Evolutionary conservation across 495 filamentous ascomycete genomes (phyloP), one percentile per base, ranked within the genome.

Genomic region (Podospora pseudoanserina): DNA sequence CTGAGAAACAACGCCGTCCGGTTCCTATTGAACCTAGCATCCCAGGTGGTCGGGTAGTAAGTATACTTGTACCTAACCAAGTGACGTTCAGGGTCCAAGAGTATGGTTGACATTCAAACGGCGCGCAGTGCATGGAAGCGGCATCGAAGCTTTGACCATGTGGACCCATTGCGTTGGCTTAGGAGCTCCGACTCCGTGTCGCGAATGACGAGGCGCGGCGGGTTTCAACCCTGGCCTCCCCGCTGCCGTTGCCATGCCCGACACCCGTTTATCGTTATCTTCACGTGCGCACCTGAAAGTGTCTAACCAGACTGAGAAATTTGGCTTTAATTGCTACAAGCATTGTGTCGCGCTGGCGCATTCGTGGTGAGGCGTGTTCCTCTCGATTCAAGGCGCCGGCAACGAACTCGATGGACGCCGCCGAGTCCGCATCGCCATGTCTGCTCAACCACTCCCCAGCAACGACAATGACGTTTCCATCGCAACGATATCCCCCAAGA

Each of bases 401-500:
- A 28, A 20, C 56, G 4, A 56, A 67, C 6, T 58, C 60, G 34
- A 64, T 65, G 69, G 65, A 68, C 16, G 39, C 26, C 30, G 60
- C 26, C 30, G 60, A 67, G 56, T 54, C 56, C 68, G 61, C 54
- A 64, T 72, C 71, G 71, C 71, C 70, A 78, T 78, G 76, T 70
- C 75, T 70, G 68, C 67, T 63, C 71, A 71, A 69, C 70, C 58
- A 49, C 70, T 70, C 58, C 19, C 57, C 28, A 65, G 66, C 19
- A 56, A 73, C 69, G 74, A 70, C 59, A 64, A 70, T 30, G 34
- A 65, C 27, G 60, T 15, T 65, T 28, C 7, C 53, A 67, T 44
- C n/a, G 19, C n/a, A 9, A 32, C 65, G 19, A 49, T 59, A 60
- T 26, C 54, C 28, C 16, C 64, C 23, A 63, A 3, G 7, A 32